Evolutionary conservation across 2,329 filamentous ascomycete genomes (phyloP).

Genomic region (Trichophaea hybrida): DNA sequence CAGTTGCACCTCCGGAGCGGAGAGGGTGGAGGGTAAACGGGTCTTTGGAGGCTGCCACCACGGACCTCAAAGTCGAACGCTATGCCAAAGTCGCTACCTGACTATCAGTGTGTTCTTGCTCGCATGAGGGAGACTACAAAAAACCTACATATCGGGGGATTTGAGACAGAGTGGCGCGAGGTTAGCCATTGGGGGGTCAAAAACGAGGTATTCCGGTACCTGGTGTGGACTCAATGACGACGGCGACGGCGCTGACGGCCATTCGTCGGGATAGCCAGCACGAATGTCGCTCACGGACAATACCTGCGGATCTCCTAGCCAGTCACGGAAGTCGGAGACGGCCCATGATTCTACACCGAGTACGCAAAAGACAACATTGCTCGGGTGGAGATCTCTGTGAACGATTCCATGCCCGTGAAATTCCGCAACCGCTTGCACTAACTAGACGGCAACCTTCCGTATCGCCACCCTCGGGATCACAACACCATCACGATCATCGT

Average conservation of each 20-base stretch:
- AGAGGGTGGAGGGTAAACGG: background rate
- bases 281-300: background rate
- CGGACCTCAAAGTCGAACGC: background rate
- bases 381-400: too few species aligned
- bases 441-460: background rate
- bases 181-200: background rate
- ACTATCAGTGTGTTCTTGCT: too few species aligned
- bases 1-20: background rate
- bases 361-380: too few species aligned
- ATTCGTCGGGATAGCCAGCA: too few species aligned
- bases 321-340: background rate
- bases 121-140: background rate
- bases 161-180: background rate
- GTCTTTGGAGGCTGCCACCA: background rate
- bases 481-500: background rate
- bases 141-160: background rate
- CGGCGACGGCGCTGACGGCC: background rate
- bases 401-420: background rate
- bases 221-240: background rate
- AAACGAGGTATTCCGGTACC: background rate
- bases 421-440: background rate
- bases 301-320: background rate
- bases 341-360: background rate
- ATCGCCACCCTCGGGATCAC: background rate
- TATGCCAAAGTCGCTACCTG: background rate